Base-by-base conservation (phyloP, 192 early-diverging fungal species). In the Backusella mclennaniae region DNA sequence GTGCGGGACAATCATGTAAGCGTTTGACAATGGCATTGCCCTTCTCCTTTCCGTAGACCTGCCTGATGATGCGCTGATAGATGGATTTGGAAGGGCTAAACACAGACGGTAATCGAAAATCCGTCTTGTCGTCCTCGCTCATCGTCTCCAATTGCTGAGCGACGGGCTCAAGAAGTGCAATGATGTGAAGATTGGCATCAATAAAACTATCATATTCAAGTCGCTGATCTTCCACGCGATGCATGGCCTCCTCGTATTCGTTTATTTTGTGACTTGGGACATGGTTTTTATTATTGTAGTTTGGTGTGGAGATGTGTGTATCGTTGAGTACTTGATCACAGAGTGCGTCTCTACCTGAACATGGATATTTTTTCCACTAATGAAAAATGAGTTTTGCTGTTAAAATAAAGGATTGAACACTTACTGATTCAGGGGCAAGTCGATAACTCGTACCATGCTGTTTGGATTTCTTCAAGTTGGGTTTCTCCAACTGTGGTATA, bases 151-250 rank as follows among this genome's bases (percentile, higher is more conserved):
- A 92, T 71, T 94, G 87, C 80, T 90, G 90, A 4, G 89, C 92
- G 68, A 99, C 95, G 1, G 96, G 96, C 75, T 97, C 95, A 69
- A 99, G 82, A 33, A 98, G 82, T 19, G 91, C 86, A 76, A 99
- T 99, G 6, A 92, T 92, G 41, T 93, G 89, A 68, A 95, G 76
- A 72, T 98, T 98, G 41, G 96, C 92, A 77, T 98, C 95, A 78
- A 99, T 98, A 83, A 97, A 95, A 78, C 97, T 88, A 78, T 99
- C 97, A 87, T 98, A 98, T 73, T 99, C 98, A 36, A 86, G 88
- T 39, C 86, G 88, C 85, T 99, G 96, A 77, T 99, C 98, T 79
- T 99, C 98, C 82, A 91, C 94, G 53, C 93, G 93, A 86, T 95
- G 94, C 76, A 99, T 80, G 14, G 92, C 91, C 79, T 99, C 98